Evolutionary conservation across 305 asterid genomes (phyloP).

Genomic region (Fraxinus xanthoxyloides): DNA sequence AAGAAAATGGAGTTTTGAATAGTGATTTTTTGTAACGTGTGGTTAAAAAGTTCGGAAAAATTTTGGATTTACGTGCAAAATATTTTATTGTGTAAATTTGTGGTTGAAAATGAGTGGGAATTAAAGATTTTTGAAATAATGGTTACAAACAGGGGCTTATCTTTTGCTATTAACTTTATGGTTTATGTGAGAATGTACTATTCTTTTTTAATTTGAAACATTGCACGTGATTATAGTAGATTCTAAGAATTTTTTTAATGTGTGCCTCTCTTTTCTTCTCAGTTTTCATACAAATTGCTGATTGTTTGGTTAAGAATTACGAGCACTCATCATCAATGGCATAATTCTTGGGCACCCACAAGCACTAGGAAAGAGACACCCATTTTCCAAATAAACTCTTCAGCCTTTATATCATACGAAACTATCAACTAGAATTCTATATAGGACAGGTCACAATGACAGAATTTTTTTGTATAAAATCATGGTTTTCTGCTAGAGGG

Average conservation of each 20-base stretch:
- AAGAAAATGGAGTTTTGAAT: no score
- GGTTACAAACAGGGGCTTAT: neutral
- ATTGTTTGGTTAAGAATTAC: neutral
- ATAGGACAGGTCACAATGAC: neutral
- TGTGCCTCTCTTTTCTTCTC: neutral
- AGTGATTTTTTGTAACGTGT: no score
- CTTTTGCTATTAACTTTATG: neutral
- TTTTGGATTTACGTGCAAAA: no score
- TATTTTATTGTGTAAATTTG: no score
- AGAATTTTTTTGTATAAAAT: neutral
- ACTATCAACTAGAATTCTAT: neutral
- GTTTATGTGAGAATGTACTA: neutral
- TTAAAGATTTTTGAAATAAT: no score
- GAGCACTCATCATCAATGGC: neutral
- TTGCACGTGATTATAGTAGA: neutral
- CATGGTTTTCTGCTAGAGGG: neutral
- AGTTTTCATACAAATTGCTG: neutral
- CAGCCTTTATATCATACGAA: neutral
- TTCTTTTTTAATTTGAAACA: neutral
- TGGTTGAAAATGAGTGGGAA: no score
- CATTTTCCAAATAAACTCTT: neutral
- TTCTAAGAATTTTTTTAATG: neutral
- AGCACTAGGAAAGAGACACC: neutral
- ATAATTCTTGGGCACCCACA: neutral
- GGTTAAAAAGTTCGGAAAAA: no score